Evolutionary conservation across 257 asterid genomes (phyloP).

Genomic region (Solanum appendiculatum): DNA sequence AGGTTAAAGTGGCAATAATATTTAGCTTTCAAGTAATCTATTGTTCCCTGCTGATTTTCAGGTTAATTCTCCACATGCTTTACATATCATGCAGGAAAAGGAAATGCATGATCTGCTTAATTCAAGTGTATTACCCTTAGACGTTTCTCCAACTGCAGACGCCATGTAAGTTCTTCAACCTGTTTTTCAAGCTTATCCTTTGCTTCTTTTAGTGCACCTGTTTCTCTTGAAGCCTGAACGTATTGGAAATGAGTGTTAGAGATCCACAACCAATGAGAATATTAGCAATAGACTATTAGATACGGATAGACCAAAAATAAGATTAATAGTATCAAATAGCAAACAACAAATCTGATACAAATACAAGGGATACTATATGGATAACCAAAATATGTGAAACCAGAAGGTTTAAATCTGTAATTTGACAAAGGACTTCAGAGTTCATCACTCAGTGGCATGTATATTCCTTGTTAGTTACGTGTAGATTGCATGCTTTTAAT

Average conservation of each 20-base stretch:
- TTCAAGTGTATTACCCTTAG: slow-evolving; percentile 58
- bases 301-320: neutral
- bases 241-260: slow-evolving; percentile 1
- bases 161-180: slow-evolving; percentile 92
- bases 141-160: slow-evolving; percentile 96
- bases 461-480: neutral
- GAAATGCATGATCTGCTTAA: neutral
- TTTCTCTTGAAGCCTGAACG: slow-evolving; percentile 84
- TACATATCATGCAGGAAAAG: neutral
- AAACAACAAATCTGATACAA: neutral
- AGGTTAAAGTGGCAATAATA: neutral
- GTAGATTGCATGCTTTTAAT: neutral
- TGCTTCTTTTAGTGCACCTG: slow-evolving; percentile 98
- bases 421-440: neutral
- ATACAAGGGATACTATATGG: neutral
- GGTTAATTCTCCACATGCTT: neutral
- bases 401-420: neutral
- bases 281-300: neutral
- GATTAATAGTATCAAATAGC: neutral
- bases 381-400: neutral
- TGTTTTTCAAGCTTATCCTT: slow-evolving; percentile 97
- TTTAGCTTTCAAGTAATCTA: neutral
- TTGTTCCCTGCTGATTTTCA: neutral
- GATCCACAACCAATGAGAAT: neutral
- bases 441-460: neutral